Percentiles rank a stretch among this genome's conserved stretches.
phyloP scores from a whole-genome alignment of 345 rosid species.

The Eutrema yunnanense region DNA sequence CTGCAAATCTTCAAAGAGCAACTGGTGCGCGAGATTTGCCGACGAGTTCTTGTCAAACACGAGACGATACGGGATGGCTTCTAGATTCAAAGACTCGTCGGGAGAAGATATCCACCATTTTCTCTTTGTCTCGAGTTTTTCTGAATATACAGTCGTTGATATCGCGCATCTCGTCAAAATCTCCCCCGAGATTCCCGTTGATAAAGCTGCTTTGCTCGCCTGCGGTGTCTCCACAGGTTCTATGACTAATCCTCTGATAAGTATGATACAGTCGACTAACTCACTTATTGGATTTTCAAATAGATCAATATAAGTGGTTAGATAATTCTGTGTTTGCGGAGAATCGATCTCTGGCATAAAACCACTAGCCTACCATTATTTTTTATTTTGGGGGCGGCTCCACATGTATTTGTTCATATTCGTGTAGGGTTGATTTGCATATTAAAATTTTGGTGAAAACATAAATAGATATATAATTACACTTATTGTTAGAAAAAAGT shows the following conservation, averaged over 20 bases:
- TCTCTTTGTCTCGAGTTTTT: slow-evolving; percentile 55
- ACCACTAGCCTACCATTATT: no score
- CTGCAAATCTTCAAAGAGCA: slow-evolving; percentile 51
- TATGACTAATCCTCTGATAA: no score
- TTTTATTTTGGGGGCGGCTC: no score
- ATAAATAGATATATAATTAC: no score
- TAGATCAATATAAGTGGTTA: no score
- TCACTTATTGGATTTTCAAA: no score
- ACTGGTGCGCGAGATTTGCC: slow-evolving; percentile 37
- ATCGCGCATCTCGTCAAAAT: slow-evolving; percentile 48
- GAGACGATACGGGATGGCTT: slow-evolving; percentile 47
- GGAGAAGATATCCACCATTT: slow-evolving; percentile 54
- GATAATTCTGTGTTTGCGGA: no score
- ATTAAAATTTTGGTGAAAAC: no score
- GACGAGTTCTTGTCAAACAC: background rate
- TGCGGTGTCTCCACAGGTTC: slow-evolving; percentile 58
- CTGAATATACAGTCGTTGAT: slow-evolving; percentile 72
- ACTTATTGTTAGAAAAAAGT: background rate
- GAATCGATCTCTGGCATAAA: no score
- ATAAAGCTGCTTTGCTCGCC: slow-evolving; percentile 54
- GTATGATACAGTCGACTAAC: no score
- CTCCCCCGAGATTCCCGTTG: slow-evolving; percentile 28
- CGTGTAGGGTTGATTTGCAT: background rate
- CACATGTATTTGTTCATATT: background rate
- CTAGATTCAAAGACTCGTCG: slow-evolving; percentile 43